Percentiles rank a stretch among this genome's conserved stretches.
Evolutionary conservation across 2,329 filamentous ascomycete species (phyloP).

Genomic region (Exophiala bonariae): DNA sequence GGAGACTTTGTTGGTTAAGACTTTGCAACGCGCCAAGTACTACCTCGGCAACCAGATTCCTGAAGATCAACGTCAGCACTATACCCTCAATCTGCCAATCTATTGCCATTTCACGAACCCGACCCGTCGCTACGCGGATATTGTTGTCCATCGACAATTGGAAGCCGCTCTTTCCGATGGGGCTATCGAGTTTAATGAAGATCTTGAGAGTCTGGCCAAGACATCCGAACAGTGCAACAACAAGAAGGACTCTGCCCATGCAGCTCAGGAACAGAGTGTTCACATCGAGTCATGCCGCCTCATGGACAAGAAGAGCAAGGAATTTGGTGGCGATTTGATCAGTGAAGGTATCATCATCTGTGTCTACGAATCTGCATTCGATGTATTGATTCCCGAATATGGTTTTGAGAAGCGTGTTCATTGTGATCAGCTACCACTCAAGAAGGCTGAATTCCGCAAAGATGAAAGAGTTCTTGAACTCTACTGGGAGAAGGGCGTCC

Average conservation of each 20-base stretch:
- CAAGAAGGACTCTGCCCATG: conserved; percentile 98
- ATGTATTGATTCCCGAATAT: conserved; percentile 96
- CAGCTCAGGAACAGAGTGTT: conserved; percentile 96
- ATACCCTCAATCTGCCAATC: conserved; percentile 84
- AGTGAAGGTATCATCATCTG: conserved; percentile 94
- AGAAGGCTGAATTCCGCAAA: conserved; percentile 99
- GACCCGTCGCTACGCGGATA: conserved; percentile 89
- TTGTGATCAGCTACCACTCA: conserved; percentile 92
- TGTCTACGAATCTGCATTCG: conserved; percentile 98
- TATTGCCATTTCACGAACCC: conserved; percentile 99
- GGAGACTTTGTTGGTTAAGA: conserved; percentile 92
- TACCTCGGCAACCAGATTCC: conserved; percentile 78
- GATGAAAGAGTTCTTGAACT: conserved; percentile 91
- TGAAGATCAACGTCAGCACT: conserved; percentile 80
- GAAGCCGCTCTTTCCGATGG: conserved; percentile 82
- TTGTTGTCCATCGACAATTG: conserved; percentile 92
- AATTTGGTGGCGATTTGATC: conserved; percentile 86
- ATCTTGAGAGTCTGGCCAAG: conserved; percentile 84
- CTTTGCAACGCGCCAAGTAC: conserved; percentile 96
- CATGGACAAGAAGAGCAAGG: conserved; percentile 89
- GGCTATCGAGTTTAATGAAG: conserved; percentile 81
- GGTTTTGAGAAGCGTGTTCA: conserved; percentile 99
- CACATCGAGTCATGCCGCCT: conserved; percentile 96
- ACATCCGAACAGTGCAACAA: conserved; percentile 95
- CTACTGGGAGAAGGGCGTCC: conserved; percentile 99